phyloP scores from a whole-genome alignment of 768 basidiomycete species.

The Ramaria rubella region DNA sequence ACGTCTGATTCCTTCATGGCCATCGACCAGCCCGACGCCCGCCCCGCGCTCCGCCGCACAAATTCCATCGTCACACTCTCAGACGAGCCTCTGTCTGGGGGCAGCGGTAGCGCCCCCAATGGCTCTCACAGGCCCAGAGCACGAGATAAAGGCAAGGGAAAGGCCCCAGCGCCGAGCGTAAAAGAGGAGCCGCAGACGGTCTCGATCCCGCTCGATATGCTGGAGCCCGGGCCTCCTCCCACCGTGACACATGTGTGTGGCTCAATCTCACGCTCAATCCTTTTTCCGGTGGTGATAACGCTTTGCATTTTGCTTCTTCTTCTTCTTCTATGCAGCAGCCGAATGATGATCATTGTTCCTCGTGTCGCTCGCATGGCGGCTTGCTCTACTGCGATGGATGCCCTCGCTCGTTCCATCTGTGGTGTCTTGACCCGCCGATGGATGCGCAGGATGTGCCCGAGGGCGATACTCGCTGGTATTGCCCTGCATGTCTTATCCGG shows the following conservation, averaged over 20 bases:
- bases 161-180: constrained; percentile 29
- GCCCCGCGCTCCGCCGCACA: constrained; percentile 53
- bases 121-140: not conserved
- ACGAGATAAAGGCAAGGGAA: constrained; percentile 41
- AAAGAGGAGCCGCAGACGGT: constrained; percentile 40
- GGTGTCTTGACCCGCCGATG: constrained; percentile 95
- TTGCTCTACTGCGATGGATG: constrained; percentile 98
- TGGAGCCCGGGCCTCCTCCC: constrained; percentile 22
- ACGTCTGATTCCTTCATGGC: constrained; percentile 10
- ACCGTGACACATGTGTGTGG: constrained; percentile 11
- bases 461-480: constrained; percentile 66
- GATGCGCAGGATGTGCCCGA: constrained; percentile 82
- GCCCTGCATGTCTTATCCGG: constrained; percentile 59
- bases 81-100: not conserved
- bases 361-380: constrained; percentile 72
- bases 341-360: constrained; percentile 83
- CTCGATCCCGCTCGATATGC: constrained; percentile 27
- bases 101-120: not conserved
- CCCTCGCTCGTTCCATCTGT: constrained; percentile 90
- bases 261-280: not conserved
- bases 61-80: constrained; percentile 48
- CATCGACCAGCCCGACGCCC: constrained; percentile 56
- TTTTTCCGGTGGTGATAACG: constrained; percentile 8
- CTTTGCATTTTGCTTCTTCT: constrained; percentile 2
- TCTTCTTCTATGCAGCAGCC: constrained; percentile 25